Percentiles rank a stretch among this genome's conserved stretches.
These are phyloP conservation scores for Penicillium pancosmium DNA, from an alignment of 495 filamentous ascomycete species.

Conservation along the genomic window DNA sequence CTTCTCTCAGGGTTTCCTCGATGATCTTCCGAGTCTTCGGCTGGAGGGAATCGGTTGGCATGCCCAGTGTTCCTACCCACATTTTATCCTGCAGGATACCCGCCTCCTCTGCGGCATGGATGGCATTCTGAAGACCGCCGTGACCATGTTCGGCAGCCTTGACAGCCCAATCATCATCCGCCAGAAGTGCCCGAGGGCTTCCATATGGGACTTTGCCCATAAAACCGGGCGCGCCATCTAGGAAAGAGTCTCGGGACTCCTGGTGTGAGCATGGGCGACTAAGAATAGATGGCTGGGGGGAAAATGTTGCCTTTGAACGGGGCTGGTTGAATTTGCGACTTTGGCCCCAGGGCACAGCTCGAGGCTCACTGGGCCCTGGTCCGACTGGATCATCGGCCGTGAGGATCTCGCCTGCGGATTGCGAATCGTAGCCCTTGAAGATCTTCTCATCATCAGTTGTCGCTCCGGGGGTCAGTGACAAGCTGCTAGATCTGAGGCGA, in stretches of 20 bases:
- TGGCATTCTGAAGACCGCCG: constrained; percentile 81
- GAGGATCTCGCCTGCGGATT: constrained; percentile 28
- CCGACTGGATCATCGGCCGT: constrained; percentile 32
- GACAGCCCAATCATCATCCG: constrained; percentile 70
- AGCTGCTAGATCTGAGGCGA: constrained; percentile 30
- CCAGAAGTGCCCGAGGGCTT: constrained; percentile 58
- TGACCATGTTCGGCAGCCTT: constrained; percentile 84
- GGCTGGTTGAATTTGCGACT: constrained; percentile 69
- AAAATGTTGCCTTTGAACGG: constrained; percentile 63
- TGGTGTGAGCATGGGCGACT: constrained; percentile 53
- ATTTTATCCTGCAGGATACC: constrained; percentile 63
- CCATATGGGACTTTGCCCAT: constrained; percentile 14
- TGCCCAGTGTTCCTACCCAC: constrained; percentile 86
- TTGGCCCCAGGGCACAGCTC: constrained; percentile 66
- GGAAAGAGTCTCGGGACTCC: constrained; percentile 8
- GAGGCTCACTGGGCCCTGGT: constrained; percentile 60
- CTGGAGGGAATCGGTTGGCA: constrained; percentile 79
- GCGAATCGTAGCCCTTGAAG: constrained; percentile 56
- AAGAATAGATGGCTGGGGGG: constrained; percentile 67
- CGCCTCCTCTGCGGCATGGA: constrained; percentile 66
- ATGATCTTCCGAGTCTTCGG: constrained; percentile 73
- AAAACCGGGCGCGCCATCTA: constrained; percentile 13
- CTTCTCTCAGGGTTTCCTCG: constrained; percentile 70
- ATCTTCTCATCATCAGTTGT: constrained; percentile 58
- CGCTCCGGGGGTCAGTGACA: constrained; percentile 61